Evolutionary conservation across 768 basidiomycete species (phyloP).

Genomic region (Sistotremastrum niveocremeum): DNA sequence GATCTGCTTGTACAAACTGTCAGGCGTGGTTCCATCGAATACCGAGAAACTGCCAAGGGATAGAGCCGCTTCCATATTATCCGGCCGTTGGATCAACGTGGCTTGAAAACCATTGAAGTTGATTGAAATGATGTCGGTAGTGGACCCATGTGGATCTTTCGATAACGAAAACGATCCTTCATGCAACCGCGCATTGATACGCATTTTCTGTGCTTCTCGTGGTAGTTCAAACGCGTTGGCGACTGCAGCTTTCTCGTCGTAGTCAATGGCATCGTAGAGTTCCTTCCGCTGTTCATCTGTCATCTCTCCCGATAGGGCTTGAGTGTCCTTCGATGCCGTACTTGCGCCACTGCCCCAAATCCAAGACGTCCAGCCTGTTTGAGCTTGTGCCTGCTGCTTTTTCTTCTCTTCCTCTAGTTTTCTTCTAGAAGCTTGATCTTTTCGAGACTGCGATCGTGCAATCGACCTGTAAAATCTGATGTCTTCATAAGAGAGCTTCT

Average conservation of each 20-base stretch:
- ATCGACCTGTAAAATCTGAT: conserved; percentile 96
- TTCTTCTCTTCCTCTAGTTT: conserved; percentile 58
- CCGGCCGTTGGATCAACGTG: conserved; percentile 68
- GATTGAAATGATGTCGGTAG: conserved; percentile 67
- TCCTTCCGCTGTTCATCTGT: conserved; percentile 84
- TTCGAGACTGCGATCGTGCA: conserved; percentile 73
- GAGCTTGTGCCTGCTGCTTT: conserved; percentile 30
- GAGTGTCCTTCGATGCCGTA: conserved; percentile 29
- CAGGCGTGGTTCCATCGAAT: conserved; percentile 77
- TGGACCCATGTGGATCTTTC: conserved; percentile 49
- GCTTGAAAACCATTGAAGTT: conserved; percentile 83
- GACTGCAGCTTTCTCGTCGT: conserved; percentile 74
- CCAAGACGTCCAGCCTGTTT: conserved; percentile 60
- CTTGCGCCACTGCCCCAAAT: conserved; percentile 45
- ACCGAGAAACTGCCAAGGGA: conserved; percentile 80
- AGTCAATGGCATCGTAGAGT: conserved; percentile 82
- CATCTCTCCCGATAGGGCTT: conserved; percentile 52
- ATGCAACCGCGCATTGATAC: conserved; percentile 63
- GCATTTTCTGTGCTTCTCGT: conserved; percentile 66
- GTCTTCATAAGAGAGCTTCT: conserved; percentile 82
- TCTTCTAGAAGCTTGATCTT: conserved; percentile 60
- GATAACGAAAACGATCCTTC: conserved; percentile 81
- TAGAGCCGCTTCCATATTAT: conserved; percentile 75
- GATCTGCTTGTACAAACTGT: conserved; percentile 78
- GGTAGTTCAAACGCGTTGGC: conserved; percentile 57